Percentiles rank a stretch among this genome's conserved stretches.
These are phyloP conservation scores for Tolypocladium pustulatum DNA, from an alignment of 2,329 filamentous ascomycete species.

Conservation along the genomic window DNA sequence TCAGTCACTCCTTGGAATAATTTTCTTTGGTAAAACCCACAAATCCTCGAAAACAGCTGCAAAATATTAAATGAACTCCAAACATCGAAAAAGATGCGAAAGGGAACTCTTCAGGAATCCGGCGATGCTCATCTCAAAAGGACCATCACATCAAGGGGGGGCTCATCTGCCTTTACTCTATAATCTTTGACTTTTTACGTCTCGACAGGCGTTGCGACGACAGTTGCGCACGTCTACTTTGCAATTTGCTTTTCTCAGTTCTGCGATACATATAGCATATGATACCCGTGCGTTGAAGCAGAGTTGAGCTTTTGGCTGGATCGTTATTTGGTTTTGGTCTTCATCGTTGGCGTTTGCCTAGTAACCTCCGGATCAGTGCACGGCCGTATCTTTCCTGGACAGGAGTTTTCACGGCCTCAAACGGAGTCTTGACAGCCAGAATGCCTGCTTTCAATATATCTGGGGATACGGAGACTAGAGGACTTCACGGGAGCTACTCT, in stretches of 20 bases:
- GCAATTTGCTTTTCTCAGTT: neutral
- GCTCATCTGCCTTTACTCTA: neutral
- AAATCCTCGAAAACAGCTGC: conserved; percentile 5
- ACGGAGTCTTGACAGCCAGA: neutral
- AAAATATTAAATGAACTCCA: conserved; percentile 13
- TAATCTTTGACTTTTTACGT: neutral
- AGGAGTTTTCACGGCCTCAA: neutral
- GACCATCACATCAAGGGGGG: too few species aligned
- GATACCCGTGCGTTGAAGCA: conserved; percentile 9
- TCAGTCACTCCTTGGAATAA: conserved; percentile 19
- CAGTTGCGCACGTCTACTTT: neutral
- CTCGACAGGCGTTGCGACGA: neutral
- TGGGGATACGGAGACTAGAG: neutral
- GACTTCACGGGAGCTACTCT: neutral
- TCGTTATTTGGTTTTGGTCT: neutral
- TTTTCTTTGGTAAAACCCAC: conserved; percentile 15
- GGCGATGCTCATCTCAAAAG: neutral
- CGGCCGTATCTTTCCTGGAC: neutral
- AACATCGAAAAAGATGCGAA: neutral
- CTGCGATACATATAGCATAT: conserved; percentile 10
- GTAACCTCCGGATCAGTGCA: neutral
- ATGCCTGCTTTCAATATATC: neutral
- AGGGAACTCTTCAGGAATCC: conserved; percentile 1
- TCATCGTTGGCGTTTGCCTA: neutral
- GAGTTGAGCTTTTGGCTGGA: neutral